phyloP scores from a whole-genome alignment of 1,284 basidiomycete species.

The Cronartium ribicola region DNA sequence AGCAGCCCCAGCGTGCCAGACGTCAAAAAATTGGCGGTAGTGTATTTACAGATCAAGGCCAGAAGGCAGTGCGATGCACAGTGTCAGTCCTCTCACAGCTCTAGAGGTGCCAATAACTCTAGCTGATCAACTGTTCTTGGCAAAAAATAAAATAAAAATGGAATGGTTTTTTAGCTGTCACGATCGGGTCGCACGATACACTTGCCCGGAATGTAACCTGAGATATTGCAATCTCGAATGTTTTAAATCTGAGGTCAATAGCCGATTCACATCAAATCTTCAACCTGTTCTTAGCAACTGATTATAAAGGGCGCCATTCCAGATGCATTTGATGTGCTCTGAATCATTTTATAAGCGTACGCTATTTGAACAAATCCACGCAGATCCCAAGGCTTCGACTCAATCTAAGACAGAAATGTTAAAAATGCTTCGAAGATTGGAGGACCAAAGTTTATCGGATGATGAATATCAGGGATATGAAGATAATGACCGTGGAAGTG shows the following conservation, averaged over 20 bases:
- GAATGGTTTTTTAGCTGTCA: slow-evolving; percentile 14
- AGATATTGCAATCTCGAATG: slow-evolving; percentile 29
- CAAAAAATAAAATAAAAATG: too few relatives aligned
- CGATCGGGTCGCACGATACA: slow-evolving; percentile 15
- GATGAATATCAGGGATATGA: neutral
- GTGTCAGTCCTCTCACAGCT: neutral
- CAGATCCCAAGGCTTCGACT: neutral
- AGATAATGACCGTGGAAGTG: neutral
- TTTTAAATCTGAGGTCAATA: slow-evolving; percentile 19
- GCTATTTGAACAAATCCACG: slow-evolving; percentile 10
- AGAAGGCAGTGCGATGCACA: neutral
- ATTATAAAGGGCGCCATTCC: neutral
- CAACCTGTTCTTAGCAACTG: too few relatives aligned
- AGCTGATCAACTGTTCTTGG: too few relatives aligned
- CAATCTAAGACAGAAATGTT: slow-evolving; percentile 2
- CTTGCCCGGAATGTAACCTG: slow-evolving; percentile 28
- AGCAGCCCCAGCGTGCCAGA: neutral
- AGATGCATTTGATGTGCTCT: slow-evolving; percentile 31
- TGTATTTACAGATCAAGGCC: neutral
- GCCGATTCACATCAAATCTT: neutral
- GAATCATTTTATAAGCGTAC: slow-evolving; percentile 30
- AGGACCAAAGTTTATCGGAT: neutral
- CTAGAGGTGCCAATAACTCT: neutral
- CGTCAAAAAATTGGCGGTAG: neutral
- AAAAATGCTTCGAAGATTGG: slow-evolving; percentile 1